Base-by-base conservation (phyloP, 192 early-diverging fungal species). In the Coemansia sp. region DNA sequence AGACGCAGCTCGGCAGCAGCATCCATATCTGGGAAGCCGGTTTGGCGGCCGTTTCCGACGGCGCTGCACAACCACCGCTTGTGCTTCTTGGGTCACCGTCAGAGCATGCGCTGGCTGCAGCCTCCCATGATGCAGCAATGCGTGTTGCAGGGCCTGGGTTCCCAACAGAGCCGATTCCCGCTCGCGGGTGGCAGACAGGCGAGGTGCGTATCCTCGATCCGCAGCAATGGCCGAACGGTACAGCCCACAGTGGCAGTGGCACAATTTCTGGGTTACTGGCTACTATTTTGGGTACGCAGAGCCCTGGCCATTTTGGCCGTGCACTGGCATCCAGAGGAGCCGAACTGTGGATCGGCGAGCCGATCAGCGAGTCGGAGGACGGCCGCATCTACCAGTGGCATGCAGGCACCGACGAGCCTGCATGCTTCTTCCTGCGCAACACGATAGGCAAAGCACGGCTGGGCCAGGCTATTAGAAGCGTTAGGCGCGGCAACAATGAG, bases 331-430 rank as follows among this genome's bases (percentile, higher is more conserved):
- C 71, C 0, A 58, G 67, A 1, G 53, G 23, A 3, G 23, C 45
- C 10, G 67, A 66, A 25, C 52, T 82, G 75, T 82, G 79, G 79
- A 82, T 82, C 55, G 79, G 79, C 66, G 79, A 82, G 58, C 79
- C 79, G 6, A 59, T 82, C 28, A 76, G 79, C 56, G 62, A 62
- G 33, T 45, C 60, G 33, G 78, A 75, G 66, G 67, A 63, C 33
- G 78, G 78, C 18, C 64, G 70, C 18, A 58, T 81, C 26, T 71
- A 81, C 40, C 58, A 66, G 25, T 81, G 78, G 78, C 66, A 51
- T 10, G 12, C 21, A 1, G 70, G 48, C 15, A 26, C 65, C 42
- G 51, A 2, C 10, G 8, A 35, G 35, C 72, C 72, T 4, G 35
- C 60, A 52, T 81, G 78, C 59, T 75, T 64, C 25, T 53, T 25